Evolutionary conservation across 441 rosid species (phyloP).

Genomic region (Syzygium malaccense): DNA sequence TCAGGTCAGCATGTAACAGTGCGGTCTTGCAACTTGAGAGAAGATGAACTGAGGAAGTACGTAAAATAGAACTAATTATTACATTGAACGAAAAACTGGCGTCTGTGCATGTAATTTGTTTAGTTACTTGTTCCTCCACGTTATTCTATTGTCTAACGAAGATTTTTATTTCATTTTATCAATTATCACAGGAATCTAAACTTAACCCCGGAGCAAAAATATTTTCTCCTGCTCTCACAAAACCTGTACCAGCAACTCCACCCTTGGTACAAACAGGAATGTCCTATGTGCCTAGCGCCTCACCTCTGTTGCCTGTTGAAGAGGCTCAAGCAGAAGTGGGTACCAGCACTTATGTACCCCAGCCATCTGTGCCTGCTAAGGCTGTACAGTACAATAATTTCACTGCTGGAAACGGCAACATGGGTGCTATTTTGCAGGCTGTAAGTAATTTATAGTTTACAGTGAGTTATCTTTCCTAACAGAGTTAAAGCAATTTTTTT

Average conservation of each 20-base stretch:
- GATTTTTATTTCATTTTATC: neutral
- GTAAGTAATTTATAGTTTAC: conserved; percentile 29
- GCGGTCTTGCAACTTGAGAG: neutral
- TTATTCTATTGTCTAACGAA: neutral
- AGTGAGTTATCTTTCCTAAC: neutral
- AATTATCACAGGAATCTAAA: conserved; percentile 54
- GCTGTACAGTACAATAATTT: conserved; percentile 40
- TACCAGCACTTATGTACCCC: conserved; percentile 38
- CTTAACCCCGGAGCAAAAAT: conserved; percentile 78
- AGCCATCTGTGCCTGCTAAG: conserved; percentile 43
- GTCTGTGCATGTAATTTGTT: neutral
- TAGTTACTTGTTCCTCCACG: neutral
- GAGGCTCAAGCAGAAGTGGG: conserved; percentile 48
- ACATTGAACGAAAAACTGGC: neutral
- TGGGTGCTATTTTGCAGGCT: conserved; percentile 40
- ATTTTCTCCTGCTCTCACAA: conserved; percentile 62
- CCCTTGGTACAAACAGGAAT: conserved; percentile 40
- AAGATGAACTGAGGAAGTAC: neutral
- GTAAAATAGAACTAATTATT: neutral
- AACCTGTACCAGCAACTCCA: conserved; percentile 30
- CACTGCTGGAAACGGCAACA: conserved; percentile 37
- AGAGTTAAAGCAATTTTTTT: no score
- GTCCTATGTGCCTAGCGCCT: conserved; percentile 40
- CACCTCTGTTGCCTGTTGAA: conserved; percentile 35
- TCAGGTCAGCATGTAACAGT: neutral